Percentiles rank a stretch among this genome's conserved stretches.
Evolutionary conservation across 2,329 filamentous ascomycete genomes (phyloP).

Genomic region (Scedosporium apiospermum): DNA sequence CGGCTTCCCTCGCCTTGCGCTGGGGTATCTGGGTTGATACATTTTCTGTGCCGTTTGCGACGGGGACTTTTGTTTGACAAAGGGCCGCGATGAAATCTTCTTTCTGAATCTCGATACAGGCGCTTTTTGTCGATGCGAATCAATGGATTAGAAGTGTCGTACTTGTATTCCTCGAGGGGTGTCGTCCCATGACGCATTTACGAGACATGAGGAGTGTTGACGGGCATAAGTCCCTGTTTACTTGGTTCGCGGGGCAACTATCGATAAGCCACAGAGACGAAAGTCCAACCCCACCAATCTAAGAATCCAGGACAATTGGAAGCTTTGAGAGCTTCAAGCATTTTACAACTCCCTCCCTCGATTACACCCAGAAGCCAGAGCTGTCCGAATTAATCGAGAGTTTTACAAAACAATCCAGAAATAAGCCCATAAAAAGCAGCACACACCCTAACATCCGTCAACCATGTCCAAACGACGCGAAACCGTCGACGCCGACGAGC

Average conservation of each 20-base stretch:
- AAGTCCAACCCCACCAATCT: background rate
- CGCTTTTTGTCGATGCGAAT: too few relatives aligned
- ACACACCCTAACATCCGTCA: background rate
- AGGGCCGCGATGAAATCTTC: background rate
- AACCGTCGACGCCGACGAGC: slow-evolving; percentile 69
- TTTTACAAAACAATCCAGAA: background rate
- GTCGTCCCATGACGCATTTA: too few relatives aligned
- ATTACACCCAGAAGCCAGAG: background rate
- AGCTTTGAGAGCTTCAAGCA: background rate
- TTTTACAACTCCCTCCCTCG: background rate
- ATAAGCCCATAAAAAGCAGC: background rate
- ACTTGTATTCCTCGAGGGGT: too few relatives aligned
- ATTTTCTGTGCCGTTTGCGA: background rate
- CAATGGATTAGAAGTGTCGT: too few relatives aligned
- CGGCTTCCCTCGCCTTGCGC: background rate
- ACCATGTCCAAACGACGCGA: slow-evolving; percentile 28
- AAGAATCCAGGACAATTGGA: background rate
- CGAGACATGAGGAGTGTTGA: background rate
- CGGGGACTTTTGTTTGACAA: background rate
- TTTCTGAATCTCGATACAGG: background rate
- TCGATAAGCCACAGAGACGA: slow-evolving; percentile 23
- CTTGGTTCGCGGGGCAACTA: slow-evolving; percentile 33
- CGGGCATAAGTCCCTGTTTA: slow-evolving; percentile 10
- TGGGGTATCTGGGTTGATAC: background rate
- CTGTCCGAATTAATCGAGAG: too few relatives aligned